These are phyloP conservation scores for Phanerodontia chrysosporium DNA, from an alignment of 768 basidiomycete species.

Conservation along the genomic window DNA sequence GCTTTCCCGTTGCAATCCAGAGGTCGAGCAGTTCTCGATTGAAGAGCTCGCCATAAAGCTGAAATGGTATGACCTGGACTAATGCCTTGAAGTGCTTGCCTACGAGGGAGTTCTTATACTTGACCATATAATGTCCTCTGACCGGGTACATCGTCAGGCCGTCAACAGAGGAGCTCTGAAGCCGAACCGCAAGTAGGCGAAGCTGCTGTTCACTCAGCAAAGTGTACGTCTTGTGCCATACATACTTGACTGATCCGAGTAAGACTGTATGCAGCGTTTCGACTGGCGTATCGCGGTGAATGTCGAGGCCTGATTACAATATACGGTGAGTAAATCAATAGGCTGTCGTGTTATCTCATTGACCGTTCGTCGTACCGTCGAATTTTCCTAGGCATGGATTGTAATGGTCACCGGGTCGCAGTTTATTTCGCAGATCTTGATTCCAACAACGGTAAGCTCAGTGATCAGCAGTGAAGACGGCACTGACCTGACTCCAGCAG, in stretches of 20 bases:
- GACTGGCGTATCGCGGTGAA: slow-evolving; percentile 30
- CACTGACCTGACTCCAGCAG: too few relatives aligned
- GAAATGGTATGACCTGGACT: slow-evolving; percentile 27
- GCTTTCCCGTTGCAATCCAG: not conserved
- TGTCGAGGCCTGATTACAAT: too few relatives aligned
- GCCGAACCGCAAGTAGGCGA: slow-evolving; percentile 23
- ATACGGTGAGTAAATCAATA: too few relatives aligned
- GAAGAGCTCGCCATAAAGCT: slow-evolving; percentile 22
- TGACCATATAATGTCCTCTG: slow-evolving; percentile 37
- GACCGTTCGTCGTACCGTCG: too few relatives aligned
- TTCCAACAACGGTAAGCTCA: too few relatives aligned
- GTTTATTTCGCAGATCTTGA: too few relatives aligned
- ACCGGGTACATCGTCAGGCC: slow-evolving; percentile 29
- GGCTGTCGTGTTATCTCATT: too few relatives aligned
- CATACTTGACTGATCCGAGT: slow-evolving; percentile 40
- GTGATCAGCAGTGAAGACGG: not conserved
- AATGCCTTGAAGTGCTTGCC: slow-evolving; percentile 40
- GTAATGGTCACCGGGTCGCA: too few relatives aligned
- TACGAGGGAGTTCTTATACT: slow-evolving; percentile 39
- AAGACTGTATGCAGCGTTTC: slow-evolving; percentile 44
- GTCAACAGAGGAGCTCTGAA: slow-evolving; percentile 29
- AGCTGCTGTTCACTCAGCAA: slow-evolving; percentile 27
- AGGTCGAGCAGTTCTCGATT: not conserved
- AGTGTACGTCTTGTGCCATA: slow-evolving; percentile 34
- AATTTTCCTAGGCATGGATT: too few relatives aligned